Base-by-base conservation (phyloP, 805 yeast species). In the Candida alai region DNA sequence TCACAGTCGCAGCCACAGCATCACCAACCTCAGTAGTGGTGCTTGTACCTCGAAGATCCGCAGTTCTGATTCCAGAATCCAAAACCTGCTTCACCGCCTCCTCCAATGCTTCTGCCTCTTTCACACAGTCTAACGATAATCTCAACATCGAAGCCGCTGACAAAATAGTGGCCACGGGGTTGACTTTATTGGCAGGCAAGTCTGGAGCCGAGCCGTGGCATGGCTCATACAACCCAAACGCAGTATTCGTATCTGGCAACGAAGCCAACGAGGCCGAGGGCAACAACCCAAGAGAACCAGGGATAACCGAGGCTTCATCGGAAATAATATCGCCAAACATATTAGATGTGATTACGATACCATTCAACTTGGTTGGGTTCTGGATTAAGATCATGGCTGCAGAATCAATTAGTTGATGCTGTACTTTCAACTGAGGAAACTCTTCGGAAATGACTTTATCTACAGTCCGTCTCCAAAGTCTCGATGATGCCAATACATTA, bases 171-270 rank as follows among this genome's bases (percentile, higher is more conserved):
- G 97, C 98, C 38, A 90, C 65, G 34, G 98, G 98, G 65, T 90
- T 90, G 39, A 89, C 98, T 66, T 85, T 83, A 58, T 87, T 86
- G 40, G 65, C 69, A 34, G 81, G 80, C 56, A 90, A 77, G 61
- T 90, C 98, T 34, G 98, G 98, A 22, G 98, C 98, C 30, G 96
- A 83, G 30, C 98, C 98, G 60, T 90, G 98, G 57, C 97, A 90
- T 47, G 98, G 97, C 68, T 93, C 98, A 60, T 93, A 93, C 45
- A 93, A 71, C 39, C 98, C 98, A 56, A 93, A 89, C 1, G 97
- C 97, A 32, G 74, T 69, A 72, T 89, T 89, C 24, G 90, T 78
- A 62, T 90, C 96, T 35, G 98, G 98, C 56, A 93, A 73, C n/a
- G 97, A 87, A 3, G 97, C 93, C 54, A 93, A 76, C 14, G 97